Evolutionary conservation across 2,329 filamentous ascomycete species (phyloP), one percentile per base, ranked within the genome.

Genomic region (Coniosporium uncinatum): DNA sequence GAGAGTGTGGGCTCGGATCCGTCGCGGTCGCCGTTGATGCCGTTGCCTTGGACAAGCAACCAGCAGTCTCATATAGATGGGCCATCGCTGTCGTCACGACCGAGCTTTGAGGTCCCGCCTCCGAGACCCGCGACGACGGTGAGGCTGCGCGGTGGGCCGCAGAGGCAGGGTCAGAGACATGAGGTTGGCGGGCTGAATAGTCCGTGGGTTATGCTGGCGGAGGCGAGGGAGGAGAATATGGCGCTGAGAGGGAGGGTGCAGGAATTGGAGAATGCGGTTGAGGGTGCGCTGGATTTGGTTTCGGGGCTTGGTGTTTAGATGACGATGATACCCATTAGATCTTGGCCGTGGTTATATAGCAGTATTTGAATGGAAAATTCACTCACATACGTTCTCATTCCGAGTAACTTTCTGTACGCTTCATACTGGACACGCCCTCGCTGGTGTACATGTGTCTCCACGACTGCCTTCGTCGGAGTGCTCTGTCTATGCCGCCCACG

Each of bases 181-280:
- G n/a, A 8, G 24, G 24, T 8, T 8, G n/a, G n/a, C n/a, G 40
- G 32, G 11, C 18, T 22, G 3, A 38, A 27, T 32, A 8, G 21
- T 13, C 13, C 27, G 18, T 18, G 16, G 29, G 18, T 16, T 5
- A 37, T 37, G 42, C 37, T 36, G 22, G 37, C 32, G 16, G 39
- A 5, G 29, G 18, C n/a, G 14, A 8, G 33, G 33, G 33, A 35
- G 8, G 42, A 44, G 39, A 44, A 44, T 18, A 31, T 33, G 20
- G 18, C 17, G 17, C 20, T 44, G 2, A 31, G 35, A 27, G 22
- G 21, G 19, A 33, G 42, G 35, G 39, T 44, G 3, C 3, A 20
- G 14, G 42, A 44, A 20, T 33, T 44, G 14, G 42, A 44, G 35
- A 14, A 11, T 11, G 42, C 42, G 16, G 35, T 44, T 1, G 42